Evolutionary conservation across 1,284 basidiomycete species (phyloP).

Genomic region (Ganoderma multipileum): DNA sequence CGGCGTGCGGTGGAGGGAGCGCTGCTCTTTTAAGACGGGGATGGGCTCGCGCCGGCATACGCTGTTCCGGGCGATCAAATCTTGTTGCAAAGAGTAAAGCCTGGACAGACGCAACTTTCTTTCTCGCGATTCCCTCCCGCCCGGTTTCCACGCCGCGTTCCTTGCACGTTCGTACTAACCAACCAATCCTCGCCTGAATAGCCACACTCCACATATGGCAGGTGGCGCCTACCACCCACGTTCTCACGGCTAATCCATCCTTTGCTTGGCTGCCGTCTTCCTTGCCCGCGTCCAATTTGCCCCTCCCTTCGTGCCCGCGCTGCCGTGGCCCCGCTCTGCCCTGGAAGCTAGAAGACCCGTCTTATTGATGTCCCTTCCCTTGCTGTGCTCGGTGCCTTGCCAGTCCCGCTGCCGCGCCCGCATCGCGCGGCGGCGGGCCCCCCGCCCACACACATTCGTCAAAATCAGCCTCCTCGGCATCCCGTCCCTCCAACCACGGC

Average conservation of each 20-base stretch:
- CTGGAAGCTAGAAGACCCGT: neutral
- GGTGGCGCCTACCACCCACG: slow-evolving; percentile 17
- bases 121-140: slow-evolving; percentile 12
- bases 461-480: neutral
- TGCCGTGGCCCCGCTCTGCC: slow-evolving; percentile 7
- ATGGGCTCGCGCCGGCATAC: slow-evolving; percentile 16
- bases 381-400: neutral
- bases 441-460: slow-evolving; percentile 9
- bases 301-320: slow-evolving; percentile 1
- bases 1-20: slow-evolving; percentile 6
- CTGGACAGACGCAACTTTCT: slow-evolving; percentile 20
- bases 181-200: slow-evolving; percentile 29
- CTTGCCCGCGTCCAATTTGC: neutral
- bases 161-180: slow-evolving; percentile 38
- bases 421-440: neutral
- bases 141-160: slow-evolving; percentile 17
- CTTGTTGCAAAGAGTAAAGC: slow-evolving; percentile 7
- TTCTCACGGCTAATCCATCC: slow-evolving; percentile 11
- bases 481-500: neutral
- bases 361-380: neutral
- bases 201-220: slow-evolving; percentile 15
- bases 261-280: neutral
- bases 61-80: slow-evolving; percentile 31
- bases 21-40: slow-evolving; percentile 23
- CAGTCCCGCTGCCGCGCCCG: neutral